Evolutionary conservation across 345 rosid species (phyloP), one percentile per base, ranked within the genome.

Genomic region (Pistacia integerrima): DNA sequence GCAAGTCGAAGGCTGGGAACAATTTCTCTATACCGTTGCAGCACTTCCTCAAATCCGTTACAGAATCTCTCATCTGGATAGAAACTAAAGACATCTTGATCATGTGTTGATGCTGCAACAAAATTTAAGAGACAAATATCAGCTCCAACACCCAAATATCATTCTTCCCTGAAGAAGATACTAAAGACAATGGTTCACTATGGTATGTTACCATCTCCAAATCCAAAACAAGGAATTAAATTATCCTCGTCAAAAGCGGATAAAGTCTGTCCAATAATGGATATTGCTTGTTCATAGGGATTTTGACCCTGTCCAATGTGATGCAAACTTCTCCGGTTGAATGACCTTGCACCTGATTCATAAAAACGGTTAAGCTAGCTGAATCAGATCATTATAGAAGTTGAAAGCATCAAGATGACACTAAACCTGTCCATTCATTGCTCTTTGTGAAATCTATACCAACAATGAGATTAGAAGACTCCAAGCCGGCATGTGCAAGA

Each of bases 401-500:
- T 59, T n/a, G 55, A 14, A 20, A 74, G 56, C 13, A 57, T 61
- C 16, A 18, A 64, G 59, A 70, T 17, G 14, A 67, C 61, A 72
- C 49, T 46, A 25, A 74, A 91, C 99, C 99, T 84, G 98, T 93
- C 99, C 99, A 93, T 54, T 95, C 98, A 6, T 95, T 95, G 90
- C 99, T 95, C 86, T 95, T 95, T 1, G 99, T 95, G 84, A 93
- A 90, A 84, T 93, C 99, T 75, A 95, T 89, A 73, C 97, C 98
- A 58, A 95, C 96, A 20, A 95, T 95, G 64, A 95, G 87, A 82
- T 95, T 95, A 51, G 98, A 92, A 41, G 99, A 95, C 85, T 93
- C 99, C n/a, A 95, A 85, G 55, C 99, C 99, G 60, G 97, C 89
- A 66, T 91, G 87, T 25, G 92, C 71, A 33, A 94, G 94, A 20